Base-by-base conservation (phyloP, 768 basidiomycete species). In the Pulveroboletus sp. region DNA sequence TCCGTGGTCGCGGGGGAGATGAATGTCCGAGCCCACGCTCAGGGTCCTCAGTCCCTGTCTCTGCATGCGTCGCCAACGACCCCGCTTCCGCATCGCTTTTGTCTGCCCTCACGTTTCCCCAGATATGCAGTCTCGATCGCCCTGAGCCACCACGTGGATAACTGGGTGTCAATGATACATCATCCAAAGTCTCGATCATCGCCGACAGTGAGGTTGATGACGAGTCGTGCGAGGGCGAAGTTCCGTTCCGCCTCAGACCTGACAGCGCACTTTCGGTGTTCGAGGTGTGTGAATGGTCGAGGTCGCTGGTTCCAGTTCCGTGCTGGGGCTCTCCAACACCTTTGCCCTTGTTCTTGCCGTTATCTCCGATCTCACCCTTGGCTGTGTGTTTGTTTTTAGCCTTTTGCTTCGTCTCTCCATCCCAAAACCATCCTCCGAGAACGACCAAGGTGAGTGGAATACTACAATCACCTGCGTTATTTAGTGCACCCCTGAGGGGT, bases 381-480 rank as follows among this genome's bases (percentile, higher is more conserved):
- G 4, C 27, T 4, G 11, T 13, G 15, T 10, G 43, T 6, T 21
- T 28, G 32, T 2, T 6, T 26, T 36, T 52, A 2, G 1, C n/a
- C 2, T 37, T 49, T 6, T 28, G 6, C 2, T 49, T 39, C 28
- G 46, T 18, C 3, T 57, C 49, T 10, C 75, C 71, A 0, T 71
- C 72, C 65, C 83, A 86, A 70, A 95, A 95, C 73, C 94, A 97
- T 13, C 89, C 93, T 10, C 94, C 94, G 38, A 97, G 83, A 6
- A 96, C 92, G 49, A 97, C 77, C 24, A 96, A 73, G 2, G 94
- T 97, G 26, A 97, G 62, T 0, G 94, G 95, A 53, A 97, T 85
- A 9, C 86, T 84, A 53, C 89, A 91, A 52, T 76, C 81, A 1
- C 92, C 89, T 1, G 85, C 82, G 11, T 73, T 70, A 2, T 71